phyloP scores from a whole-genome alignment of 768 basidiomycete species.

The Mycena filopes region DNA sequence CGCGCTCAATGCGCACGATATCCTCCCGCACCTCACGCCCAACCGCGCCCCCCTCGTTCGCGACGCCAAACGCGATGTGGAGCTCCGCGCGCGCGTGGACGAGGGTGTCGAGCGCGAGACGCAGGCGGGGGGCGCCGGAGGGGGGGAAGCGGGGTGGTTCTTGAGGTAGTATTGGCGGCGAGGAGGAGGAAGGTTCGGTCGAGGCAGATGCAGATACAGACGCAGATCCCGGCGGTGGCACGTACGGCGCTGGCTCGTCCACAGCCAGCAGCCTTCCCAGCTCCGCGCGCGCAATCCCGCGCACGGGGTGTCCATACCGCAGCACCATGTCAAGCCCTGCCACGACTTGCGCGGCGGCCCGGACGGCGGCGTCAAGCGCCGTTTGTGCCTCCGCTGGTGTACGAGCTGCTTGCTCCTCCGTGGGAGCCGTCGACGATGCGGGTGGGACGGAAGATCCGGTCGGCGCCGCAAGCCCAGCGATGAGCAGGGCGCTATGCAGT shows the following conservation, averaged over 20 bases:
- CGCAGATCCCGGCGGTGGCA: slow-evolving; percentile 28
- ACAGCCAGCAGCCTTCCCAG: slow-evolving; percentile 84
- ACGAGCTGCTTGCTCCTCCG: too few relatives aligned
- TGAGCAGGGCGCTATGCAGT: slow-evolving; percentile 76
- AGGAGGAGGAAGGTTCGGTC: too few relatives aligned
- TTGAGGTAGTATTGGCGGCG: neutral
- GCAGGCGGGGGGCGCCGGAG: slow-evolving; percentile 70
- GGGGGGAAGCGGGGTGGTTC: slow-evolving; percentile 64
- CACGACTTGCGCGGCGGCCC: slow-evolving; percentile 62
- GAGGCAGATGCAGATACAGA: too few relatives aligned
- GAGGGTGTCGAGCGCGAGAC: slow-evolving; percentile 72
- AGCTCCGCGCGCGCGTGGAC: slow-evolving; percentile 70
- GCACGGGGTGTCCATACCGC: slow-evolving; percentile 76
- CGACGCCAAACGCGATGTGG: slow-evolving; percentile 75
- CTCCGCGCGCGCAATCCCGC: slow-evolving; percentile 80
- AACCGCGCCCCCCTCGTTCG: slow-evolving; percentile 77
- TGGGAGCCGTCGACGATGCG: too few relatives aligned
- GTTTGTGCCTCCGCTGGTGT: neutral
- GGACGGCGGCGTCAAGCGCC: slow-evolving; percentile 64
- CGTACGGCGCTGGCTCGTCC: slow-evolving; percentile 69
- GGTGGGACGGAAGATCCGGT: neutral
- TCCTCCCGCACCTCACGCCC: slow-evolving; percentile 70
- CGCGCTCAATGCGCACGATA: slow-evolving; percentile 73
- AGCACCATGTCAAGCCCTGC: slow-evolving; percentile 67
- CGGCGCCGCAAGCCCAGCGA: slow-evolving; percentile 54